Evolutionary conservation across 1,284 basidiomycete species (phyloP), one percentile per base, ranked within the genome.

Genomic region (Ustilago crameri): DNA sequence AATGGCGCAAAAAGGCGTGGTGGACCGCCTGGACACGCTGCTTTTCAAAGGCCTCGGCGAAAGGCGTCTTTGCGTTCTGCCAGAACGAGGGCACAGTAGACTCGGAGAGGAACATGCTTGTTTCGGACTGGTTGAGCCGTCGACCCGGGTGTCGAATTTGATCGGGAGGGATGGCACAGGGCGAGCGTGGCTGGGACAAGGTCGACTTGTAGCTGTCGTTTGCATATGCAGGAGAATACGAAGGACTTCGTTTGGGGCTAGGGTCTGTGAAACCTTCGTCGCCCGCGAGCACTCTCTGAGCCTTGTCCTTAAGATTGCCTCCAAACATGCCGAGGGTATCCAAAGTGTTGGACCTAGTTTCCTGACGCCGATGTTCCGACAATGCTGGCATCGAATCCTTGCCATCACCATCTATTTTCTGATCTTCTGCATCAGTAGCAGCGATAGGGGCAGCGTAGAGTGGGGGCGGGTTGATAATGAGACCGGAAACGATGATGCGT

Each of bases 401-500:
- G 15, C 27, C 34, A 7, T 59, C 47, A 10, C 38, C 17, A 3
- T 38, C 47, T 14, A 34, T 9, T 15, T 26, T 20, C 15, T 45
- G n/a, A 20, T 9, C n/a, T 9, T 9, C 3, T 9, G 37, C 27
- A 27, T 41, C 23, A n/a, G 45, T 15, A 8, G 45, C 26, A n/a
- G 47, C 17, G 8, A 56, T 55, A 5, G 69, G 69, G 7, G 63
- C 55, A 10, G 51, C 43, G 24, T 60, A 75, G 44, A 57, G 52
- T 9, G 72, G 68, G n/a, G 80, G 80, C 9, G 95, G 93, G 81
- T 97, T 94, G 60, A 97, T 87, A 24, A 98, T 83, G 70, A 98
- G 88, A 17, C 95, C 95, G 12, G 92, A 93, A 24, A 95, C 91
- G 77, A 93, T 88, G 81, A 96, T 94, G 22, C 95, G 90, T 40